phyloP scores from a whole-genome alignment of 352 stramenopile species.

The Blastocystis sp. region DNA sequence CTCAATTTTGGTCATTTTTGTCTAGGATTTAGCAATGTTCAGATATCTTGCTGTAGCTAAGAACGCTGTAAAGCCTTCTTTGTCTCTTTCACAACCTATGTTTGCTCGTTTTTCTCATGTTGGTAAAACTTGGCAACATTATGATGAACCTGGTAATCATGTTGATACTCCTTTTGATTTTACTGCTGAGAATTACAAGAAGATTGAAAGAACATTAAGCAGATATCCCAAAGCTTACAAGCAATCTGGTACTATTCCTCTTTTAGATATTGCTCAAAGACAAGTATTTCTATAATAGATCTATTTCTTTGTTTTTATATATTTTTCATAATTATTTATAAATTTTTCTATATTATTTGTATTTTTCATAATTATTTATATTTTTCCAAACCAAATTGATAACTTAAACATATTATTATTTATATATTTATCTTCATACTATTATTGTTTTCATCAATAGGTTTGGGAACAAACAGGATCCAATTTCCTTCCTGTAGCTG shows the following conservation, averaged over 20 bases:
- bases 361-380: slow-evolving; percentile 1
- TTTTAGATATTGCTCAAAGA: slow-evolving; percentile 81
- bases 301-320: neutral
- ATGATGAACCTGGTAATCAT: slow-evolving; percentile 62
- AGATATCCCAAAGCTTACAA: slow-evolving; percentile 98
- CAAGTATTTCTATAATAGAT: slow-evolving; percentile 43
- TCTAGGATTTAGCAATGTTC: too few relatives aligned
- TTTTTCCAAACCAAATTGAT: neutral
- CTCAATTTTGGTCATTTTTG: too few relatives aligned
- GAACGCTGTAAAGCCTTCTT: too few relatives aligned
- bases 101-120: too few relatives aligned
- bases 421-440: too few relatives aligned
- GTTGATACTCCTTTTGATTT: slow-evolving; percentile 84
- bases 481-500: slow-evolving; percentile 84
- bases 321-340: neutral
- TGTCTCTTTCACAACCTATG: too few relatives aligned
- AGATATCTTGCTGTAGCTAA: too few relatives aligned
- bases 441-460: too few relatives aligned
- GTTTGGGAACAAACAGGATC: slow-evolving; percentile 67
- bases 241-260: slow-evolving; percentile 85
- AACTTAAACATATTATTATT: neutral
- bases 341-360: too few relatives aligned
- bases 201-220: slow-evolving; percentile 69
- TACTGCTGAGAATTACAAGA: slow-evolving; percentile 83
- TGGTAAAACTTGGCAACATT: too few relatives aligned